These are phyloP conservation scores for Basipetospora chlamydospora DNA, from an alignment of 2,329 filamentous ascomycete genomes.

Conservation along the genomic window DNA sequence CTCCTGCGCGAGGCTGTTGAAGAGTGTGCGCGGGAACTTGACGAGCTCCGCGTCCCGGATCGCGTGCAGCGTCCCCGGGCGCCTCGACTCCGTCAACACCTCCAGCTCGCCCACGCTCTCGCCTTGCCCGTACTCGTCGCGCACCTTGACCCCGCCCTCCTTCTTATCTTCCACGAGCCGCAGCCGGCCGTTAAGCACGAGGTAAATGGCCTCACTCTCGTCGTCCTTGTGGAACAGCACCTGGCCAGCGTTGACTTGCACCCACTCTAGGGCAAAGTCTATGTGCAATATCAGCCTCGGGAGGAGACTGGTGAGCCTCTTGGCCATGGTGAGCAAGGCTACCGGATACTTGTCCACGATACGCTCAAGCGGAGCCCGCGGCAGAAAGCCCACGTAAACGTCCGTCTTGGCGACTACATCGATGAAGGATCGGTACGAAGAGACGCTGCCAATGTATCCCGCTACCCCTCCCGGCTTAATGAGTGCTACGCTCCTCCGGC, in stretches of 20 bases:
- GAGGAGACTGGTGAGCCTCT: constrained; percentile 76
- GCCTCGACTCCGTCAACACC: constrained; percentile 82
- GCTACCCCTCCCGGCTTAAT: constrained; percentile 91
- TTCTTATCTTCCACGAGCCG: constrained; percentile 71
- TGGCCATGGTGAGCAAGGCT: constrained; percentile 88
- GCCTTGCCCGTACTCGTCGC: constrained; percentile 89
- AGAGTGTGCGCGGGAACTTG: constrained; percentile 87
- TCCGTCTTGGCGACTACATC: constrained; percentile 96
- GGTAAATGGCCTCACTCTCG: constrained; percentile 96
- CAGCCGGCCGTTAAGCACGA: constrained; percentile 86
- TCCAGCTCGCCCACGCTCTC: constrained; percentile 96
- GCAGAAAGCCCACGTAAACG: constrained; percentile 92
- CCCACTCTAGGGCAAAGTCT: constrained; percentile 96
- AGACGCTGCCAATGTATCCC: constrained; percentile 87
- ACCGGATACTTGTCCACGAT: constrained; percentile 90
- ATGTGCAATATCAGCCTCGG: constrained; percentile 88
- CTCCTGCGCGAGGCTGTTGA: constrained; percentile 94
- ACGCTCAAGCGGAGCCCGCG: constrained; percentile 69
- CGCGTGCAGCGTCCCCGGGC: constrained; percentile 85
- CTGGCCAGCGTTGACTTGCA: constrained; percentile 89
- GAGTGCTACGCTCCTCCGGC: constrained; percentile 62
- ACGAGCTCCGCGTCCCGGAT: constrained; percentile 94
- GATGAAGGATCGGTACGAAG: constrained; percentile 89
- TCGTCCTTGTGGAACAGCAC: constrained; percentile 88
- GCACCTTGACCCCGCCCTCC: constrained; percentile 68